phyloP scores from a whole-genome alignment of 495 filamentous ascomycete genomes.

The Neurospora sp. region DNA sequence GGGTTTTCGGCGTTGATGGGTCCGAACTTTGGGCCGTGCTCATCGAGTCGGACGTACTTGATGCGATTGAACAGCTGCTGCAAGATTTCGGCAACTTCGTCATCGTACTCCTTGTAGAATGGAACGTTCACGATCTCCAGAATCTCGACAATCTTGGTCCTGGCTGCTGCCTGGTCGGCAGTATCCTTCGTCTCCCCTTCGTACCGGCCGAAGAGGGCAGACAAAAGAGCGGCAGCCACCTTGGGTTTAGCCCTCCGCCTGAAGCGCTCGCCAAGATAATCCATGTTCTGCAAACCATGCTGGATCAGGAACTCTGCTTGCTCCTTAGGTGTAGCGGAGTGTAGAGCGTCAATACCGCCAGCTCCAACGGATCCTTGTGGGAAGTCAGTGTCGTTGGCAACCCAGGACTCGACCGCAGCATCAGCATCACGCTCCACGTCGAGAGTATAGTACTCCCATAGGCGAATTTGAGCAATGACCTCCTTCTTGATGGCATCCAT shows the following conservation, averaged over 20 bases:
- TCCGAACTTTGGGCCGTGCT: constrained; percentile 81
- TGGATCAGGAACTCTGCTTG: constrained; percentile 42
- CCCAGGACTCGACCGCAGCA: constrained; percentile 62
- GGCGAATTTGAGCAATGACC: constrained; percentile 60
- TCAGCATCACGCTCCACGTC: constrained; percentile 66
- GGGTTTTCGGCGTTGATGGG: constrained; percentile 65
- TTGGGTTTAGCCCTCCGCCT: constrained; percentile 56
- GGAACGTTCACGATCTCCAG: constrained; percentile 79
- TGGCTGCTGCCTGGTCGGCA: constrained; percentile 35
- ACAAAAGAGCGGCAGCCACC: constrained; percentile 58
- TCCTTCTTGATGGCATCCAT: constrained; percentile 78
- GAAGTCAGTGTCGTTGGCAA: constrained; percentile 39
- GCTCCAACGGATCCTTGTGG: constrained; percentile 33
- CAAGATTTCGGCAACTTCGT: constrained; percentile 69
- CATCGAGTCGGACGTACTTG: constrained; percentile 85
- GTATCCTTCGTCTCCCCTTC: constrained; percentile 36
- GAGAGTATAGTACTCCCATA: constrained; percentile 92
- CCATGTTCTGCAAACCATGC: constrained; percentile 55
- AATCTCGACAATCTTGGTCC: constrained; percentile 45
- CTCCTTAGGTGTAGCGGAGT: constrained; percentile 27
- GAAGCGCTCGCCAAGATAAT: constrained; percentile 70
- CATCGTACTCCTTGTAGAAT: constrained; percentile 85
- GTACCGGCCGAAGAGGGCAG: constrained; percentile 58
- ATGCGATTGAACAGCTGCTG: constrained; percentile 89
- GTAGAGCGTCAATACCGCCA: constrained; percentile 37